A percentile compares a stretch with the other conserved stretches of the same genome.
Evolutionary conservation across 208 protist species (phyloP).

Genomic region (Phytomonas sp.): DNA sequence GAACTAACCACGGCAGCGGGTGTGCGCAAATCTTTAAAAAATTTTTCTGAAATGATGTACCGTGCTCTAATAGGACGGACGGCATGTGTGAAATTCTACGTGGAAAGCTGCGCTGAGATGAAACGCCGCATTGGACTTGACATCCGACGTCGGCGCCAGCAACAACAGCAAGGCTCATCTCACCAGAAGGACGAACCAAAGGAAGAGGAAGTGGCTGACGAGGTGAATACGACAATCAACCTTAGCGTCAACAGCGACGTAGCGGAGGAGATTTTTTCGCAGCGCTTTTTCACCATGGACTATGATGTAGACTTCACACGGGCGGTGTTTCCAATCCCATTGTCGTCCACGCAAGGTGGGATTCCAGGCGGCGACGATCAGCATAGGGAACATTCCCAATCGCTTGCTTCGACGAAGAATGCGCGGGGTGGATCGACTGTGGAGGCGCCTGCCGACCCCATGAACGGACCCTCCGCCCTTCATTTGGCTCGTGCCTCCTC

Average conservation of each 20-base stretch:
- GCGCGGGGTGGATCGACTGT: too few relatives aligned
- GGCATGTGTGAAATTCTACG: conserved; percentile 54
- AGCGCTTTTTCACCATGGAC: conserved; percentile 72
- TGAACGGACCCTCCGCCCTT: background rate
- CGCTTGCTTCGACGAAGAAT: too few relatives aligned
- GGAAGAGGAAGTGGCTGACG: background rate
- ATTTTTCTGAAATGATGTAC: conserved; percentile 72
- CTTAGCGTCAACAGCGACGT: conserved; percentile 9
- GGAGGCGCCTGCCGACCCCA: background rate
- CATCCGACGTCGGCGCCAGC: background rate
- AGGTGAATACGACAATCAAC: background rate
- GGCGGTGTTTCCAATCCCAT: conserved; percentile 71
- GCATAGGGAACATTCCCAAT: too few relatives aligned
- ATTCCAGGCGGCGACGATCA: too few relatives aligned
- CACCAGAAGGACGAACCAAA: background rate
- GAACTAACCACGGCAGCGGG: conserved; percentile 61
- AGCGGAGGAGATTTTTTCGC: conserved; percentile 21
- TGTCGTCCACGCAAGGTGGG: conserved; percentile 14
- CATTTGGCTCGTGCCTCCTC: background rate
- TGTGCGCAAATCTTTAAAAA: conserved; percentile 57
- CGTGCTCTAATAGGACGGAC: conserved; percentile 63
- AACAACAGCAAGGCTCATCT: background rate
- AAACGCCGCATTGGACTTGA: conserved; percentile 39
- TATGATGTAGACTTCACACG: conserved; percentile 87
- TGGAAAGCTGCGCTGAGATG: conserved; percentile 72